These are phyloP conservation scores for Gloeophyllum trabeum DNA, from an alignment of 768 basidiomycete genomes.

Conservation along the genomic window DNA sequence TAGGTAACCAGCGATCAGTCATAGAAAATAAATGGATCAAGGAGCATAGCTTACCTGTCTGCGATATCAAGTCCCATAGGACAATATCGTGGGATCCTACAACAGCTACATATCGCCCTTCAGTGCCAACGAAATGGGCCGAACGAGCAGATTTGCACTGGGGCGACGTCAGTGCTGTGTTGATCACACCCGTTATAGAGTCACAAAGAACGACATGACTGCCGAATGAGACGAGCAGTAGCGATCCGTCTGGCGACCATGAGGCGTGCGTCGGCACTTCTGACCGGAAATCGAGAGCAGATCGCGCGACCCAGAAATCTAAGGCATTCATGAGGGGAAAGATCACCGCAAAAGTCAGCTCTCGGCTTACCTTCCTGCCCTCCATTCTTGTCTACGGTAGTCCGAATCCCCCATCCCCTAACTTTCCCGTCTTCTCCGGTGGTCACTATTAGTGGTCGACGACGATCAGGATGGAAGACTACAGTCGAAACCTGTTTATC, in stretches of 20 bases:
- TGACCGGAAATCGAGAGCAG: slow-evolving; percentile 59
- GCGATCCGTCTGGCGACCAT: slow-evolving; percentile 82
- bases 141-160: slow-evolving; percentile 34
- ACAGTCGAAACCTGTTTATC: slow-evolving; percentile 45
- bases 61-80: slow-evolving; percentile 64
- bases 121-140: slow-evolving; percentile 56
- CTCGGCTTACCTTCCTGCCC: slow-evolving; percentile 38
- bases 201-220: slow-evolving; percentile 67
- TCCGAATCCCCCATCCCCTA: slow-evolving; percentile 71
- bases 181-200: slow-evolving; percentile 44
- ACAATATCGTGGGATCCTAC: slow-evolving; percentile 35
- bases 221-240: slow-evolving; percentile 67
- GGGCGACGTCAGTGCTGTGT: slow-evolving; percentile 47
- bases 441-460: slow-evolving; percentile 45
- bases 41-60: slow-evolving; percentile 34
- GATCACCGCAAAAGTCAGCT: too few species aligned
- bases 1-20: slow-evolving; percentile 1
- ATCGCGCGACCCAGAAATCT: slow-evolving; percentile 78
- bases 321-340: too few species aligned
- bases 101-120: slow-evolving; percentile 62
- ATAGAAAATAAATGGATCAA: too few species aligned
- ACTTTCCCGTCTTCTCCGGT: slow-evolving; percentile 65
- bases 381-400: slow-evolving; percentile 31
- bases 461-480: slow-evolving; percentile 49
- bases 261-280: slow-evolving; percentile 52